phyloP scores from a whole-genome alignment of 352 stramenopile species.

The Pythium graminicola region DNA sequence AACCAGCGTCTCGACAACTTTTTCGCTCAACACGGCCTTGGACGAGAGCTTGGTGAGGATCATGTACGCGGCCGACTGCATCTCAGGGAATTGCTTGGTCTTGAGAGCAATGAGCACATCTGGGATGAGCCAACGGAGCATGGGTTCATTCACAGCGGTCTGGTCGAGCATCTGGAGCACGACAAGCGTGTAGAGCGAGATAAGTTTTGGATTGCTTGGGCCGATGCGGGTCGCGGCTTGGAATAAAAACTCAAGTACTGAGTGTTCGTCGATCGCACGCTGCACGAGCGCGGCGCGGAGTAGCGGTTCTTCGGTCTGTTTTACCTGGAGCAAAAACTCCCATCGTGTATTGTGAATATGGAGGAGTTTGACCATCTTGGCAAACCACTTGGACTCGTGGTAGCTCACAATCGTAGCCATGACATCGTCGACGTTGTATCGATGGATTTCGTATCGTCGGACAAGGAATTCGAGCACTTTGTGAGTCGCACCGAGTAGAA shows the following conservation, averaged over 20 bases:
- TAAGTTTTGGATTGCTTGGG: constrained; percentile 62
- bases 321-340: constrained; percentile 79
- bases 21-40: constrained; percentile 66
- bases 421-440: constrained; percentile 78
- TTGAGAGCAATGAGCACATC: constrained; percentile 70
- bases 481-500: constrained; percentile 67
- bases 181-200: constrained; percentile 80
- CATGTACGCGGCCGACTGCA: constrained; percentile 82
- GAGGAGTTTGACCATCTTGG: constrained; percentile 77
- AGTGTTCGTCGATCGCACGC: constrained; percentile 64
- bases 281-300: constrained; percentile 65
- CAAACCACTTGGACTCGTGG: constrained; percentile 82
- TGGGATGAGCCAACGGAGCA: constrained; percentile 73
- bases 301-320: constrained; percentile 58
- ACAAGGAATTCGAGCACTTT: constrained; percentile 89
- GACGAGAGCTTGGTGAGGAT: constrained; percentile 77
- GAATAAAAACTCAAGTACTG: constrained; percentile 74
- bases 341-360: constrained; percentile 73
- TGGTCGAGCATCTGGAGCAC: constrained; percentile 77
- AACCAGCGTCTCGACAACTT: constrained; percentile 62
- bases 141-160: constrained; percentile 50
- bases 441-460: constrained; percentile 83
- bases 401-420: constrained; percentile 80
- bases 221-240: constrained; percentile 51
- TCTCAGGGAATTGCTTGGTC: constrained; percentile 53